These are phyloP conservation scores for Peronosclerospora sorghi DNA, from an alignment of 352 stramenopile species.

Conservation along the genomic window DNA sequence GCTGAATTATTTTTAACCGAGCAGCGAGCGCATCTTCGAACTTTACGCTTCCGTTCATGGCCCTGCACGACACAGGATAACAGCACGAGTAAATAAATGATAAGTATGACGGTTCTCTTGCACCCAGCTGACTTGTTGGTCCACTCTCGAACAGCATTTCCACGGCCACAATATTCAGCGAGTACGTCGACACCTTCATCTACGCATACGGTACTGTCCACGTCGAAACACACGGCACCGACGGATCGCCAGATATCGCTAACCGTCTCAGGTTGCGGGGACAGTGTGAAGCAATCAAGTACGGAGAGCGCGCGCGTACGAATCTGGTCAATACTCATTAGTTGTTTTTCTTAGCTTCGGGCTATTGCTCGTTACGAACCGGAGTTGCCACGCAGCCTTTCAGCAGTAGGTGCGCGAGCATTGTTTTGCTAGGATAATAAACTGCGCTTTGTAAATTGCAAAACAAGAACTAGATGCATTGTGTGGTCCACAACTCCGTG, in stretches of 20 bases:
- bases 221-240: conserved; percentile 83
- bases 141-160: conserved; percentile 89
- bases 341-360: not conserved
- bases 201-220: conserved; percentile 96
- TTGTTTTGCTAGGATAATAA: not conserved
- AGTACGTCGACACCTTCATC: conserved; percentile 98
- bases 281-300: conserved; percentile 18
- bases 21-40: conserved; percentile 96
- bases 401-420: conserved; percentile 21
- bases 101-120: not conserved
- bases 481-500: too few relatives aligned
- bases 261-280: conserved; percentile 8
- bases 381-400: conserved; percentile 10
- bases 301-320: conserved; percentile 10
- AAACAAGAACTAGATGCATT: too few relatives aligned
- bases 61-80: conserved; percentile 38
- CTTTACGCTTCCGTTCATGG: conserved; percentile 96
- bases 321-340: conserved; percentile 1
- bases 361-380: conserved; percentile 1
- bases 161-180: conserved; percentile 91
- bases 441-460: too few relatives aligned
- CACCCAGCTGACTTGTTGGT: conserved; percentile 75
- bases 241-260: conserved; percentile 61
- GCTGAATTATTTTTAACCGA: conserved; percentile 93
- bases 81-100: not conserved